Percentiles rank a stretch among this genome's conserved stretches.
Conservation (phyloP, 1,284 basidiomycete species). For the Cryptococcus sp. region DNA sequence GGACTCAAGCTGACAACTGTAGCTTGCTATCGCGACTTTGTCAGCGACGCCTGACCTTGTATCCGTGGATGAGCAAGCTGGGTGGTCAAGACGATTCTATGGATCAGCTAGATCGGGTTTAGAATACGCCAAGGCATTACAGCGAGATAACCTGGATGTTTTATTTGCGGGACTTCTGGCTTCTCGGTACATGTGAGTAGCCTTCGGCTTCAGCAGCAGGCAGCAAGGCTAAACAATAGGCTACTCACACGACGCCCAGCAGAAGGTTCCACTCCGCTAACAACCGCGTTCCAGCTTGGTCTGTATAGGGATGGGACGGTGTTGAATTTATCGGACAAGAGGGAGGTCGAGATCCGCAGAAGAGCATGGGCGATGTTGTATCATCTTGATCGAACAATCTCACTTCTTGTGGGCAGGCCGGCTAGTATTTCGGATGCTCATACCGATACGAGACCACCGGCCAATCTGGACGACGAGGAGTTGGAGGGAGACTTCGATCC, state of each 20-base stretch:
- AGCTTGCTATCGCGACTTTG: constrained; percentile 49
- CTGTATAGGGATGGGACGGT: constrained; percentile 50
- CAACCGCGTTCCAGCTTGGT: constrained; percentile 49
- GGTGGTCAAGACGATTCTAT: constrained; percentile 48
- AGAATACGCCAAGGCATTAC: constrained; percentile 49
- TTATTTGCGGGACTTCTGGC: constrained; percentile 48
- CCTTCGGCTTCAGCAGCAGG: not conserved
- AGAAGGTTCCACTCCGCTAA: constrained; percentile 48
- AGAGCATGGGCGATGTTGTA: constrained; percentile 49
- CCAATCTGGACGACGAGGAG: constrained; percentile 50
- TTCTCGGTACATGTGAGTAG: constrained; percentile 47
- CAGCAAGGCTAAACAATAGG: constrained; percentile 19
- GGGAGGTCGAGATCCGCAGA: constrained; percentile 49
- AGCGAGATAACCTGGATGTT: constrained; percentile 49
- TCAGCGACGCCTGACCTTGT: constrained; percentile 46
- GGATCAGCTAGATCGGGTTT: constrained; percentile 45
- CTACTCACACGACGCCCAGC: constrained; percentile 48
- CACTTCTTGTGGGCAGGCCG: constrained; percentile 48
- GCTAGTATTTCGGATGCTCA: constrained; percentile 49
- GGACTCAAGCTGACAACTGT: not conserved
- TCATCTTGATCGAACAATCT: constrained; percentile 48
- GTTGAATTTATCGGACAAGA: constrained; percentile 46
- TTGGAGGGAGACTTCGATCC: constrained; percentile 48
- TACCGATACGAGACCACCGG: constrained; percentile 47
- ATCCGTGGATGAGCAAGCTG: constrained; percentile 39